Evolutionary conservation across 2,329 filamentous ascomycete genomes (phyloP), one percentile per base, ranked within the genome.

Genomic region (Diaporthe sp.): DNA sequence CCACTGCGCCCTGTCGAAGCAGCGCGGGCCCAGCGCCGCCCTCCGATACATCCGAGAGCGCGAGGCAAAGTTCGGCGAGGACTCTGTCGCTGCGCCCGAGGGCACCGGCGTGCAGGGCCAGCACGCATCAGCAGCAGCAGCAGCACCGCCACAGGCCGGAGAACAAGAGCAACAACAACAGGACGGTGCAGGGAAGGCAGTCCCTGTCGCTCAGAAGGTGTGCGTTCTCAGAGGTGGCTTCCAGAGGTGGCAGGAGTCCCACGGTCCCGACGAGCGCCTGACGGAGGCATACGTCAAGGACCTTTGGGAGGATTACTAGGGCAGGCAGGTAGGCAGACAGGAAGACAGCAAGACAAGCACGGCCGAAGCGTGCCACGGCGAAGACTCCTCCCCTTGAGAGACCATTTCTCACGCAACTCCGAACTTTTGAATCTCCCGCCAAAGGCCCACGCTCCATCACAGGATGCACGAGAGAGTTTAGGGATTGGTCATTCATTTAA

Each of bases 1-100:
- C 84, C 97, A 99, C 86, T 99, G 97, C 85, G 94, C 94, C 25
- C 87, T 98, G 73, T 96, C 94, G 79, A 97, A 98, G 86, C 94
- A 98, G 85, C 90, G 97, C 0, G 97, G 97, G 0, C 97, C 97
- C 0, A 90, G 90, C 70, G 95, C 96, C 4, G 97, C 97, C 4
- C 85, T 98, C 79, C 89, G 90, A 80, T 98, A 98, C 83, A 79
- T 96, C 76, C 87, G 94, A 49, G 94, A 95, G 85, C 88, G 92
- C 63, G 91, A 93, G 79, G 86, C 89, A 20, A 76, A 87, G 28
- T 75, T 87, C 25, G 77, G 78, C 13, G 80, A 81, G 53, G 78
- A 79, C 25, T 78, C 73, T 28, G 74, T 51, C 34, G 75, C 71
- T 25, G 79, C 75, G 42, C 76, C 70, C 4, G 80, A 70, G 20